These are phyloP conservation scores for Pilasporangium apinafurcum DNA, from an alignment of 352 stramenopile species.

Conservation along the genomic window DNA sequence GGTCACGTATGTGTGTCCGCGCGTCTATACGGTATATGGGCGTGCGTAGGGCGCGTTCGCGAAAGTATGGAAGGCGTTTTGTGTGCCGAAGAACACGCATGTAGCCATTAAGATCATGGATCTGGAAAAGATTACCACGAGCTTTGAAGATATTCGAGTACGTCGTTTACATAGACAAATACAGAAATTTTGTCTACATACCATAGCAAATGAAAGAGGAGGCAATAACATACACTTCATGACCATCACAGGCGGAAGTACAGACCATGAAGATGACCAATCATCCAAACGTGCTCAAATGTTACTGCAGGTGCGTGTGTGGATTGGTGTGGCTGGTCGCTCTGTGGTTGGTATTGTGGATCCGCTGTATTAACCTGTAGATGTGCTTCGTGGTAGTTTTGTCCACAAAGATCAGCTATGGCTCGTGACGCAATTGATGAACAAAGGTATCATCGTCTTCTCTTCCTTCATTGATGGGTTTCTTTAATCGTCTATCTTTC, in stretches of 20 bases:
- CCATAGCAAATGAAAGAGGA: too few relatives aligned
- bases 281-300: constrained; percentile 97
- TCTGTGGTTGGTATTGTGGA: too few relatives aligned
- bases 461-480: neutral
- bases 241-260: constrained; percentile 84
- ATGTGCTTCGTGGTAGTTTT: constrained; percentile 66
- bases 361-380: neutral
- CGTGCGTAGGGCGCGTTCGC: constrained; percentile 92
- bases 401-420: constrained; percentile 96
- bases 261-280: constrained; percentile 99
- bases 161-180: constrained; percentile 2
- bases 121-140: constrained; percentile 97
- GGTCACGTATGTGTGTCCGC: neutral
- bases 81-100: constrained; percentile 77
- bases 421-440: constrained; percentile 99
- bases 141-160: constrained; percentile 88
- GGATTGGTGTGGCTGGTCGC: neutral
- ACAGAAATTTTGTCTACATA: neutral
- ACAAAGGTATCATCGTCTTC: constrained; percentile 72
- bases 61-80: constrained; percentile 96
- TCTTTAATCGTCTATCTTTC: neutral
- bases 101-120: constrained; percentile 99
- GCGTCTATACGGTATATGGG: neutral
- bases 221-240: too few relatives aligned
- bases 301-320: constrained; percentile 84